Base-by-base conservation (phyloP, 352 stramenopile species). In the Phytophthora sojae region DNA sequence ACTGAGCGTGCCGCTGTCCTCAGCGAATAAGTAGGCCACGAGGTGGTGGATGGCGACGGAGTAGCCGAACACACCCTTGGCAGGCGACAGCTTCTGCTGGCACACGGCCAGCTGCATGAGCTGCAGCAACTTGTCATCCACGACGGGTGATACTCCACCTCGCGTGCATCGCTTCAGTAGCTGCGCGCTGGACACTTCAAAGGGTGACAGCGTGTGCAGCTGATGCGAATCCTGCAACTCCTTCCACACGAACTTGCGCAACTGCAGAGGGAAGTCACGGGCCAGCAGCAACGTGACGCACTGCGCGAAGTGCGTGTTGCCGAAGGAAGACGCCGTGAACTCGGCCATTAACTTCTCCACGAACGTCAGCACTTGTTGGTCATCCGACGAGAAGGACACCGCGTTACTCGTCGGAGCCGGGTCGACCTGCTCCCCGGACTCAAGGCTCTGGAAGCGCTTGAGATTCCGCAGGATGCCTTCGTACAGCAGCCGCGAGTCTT, bases 181-280 rank as follows among this genome's bases (percentile, higher is more conserved):
- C 35, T 74, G 56, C 17, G 26, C 12, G 7, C 56, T 72, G 1
- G 35, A 57, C 3, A 64, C 67, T 44, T 83, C 59, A 37, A 93
- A 87, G 8, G 79, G 68, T 21, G 73, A 63, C 8, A 92, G 80
- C 8, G 71, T 71, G 57, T 91, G 80, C 25, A 94, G 62, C 61
- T 91, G 50, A 32, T 78, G 82, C 12, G 74, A 81, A 17, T 75
- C 81, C 9, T 81, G 62, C 0, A 94, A 70, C 67, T 94, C 86
- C 61, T 89, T 90, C 87, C 87, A 94, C 30, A 93, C 76, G 54
- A 79, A 90, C 45, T 83, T 86, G 26, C 85, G 83, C 14, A 91
- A 45, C n/a, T 66, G 69, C 9, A 84, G 30, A 30, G 85, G 79
- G 42, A 93, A 91, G 53, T 92, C 86, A 3, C 73, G 73, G 15